Base-by-base conservation (phyloP, 371 early-diverging fungal genomes). In the Chytridium lagenaria region DNA sequence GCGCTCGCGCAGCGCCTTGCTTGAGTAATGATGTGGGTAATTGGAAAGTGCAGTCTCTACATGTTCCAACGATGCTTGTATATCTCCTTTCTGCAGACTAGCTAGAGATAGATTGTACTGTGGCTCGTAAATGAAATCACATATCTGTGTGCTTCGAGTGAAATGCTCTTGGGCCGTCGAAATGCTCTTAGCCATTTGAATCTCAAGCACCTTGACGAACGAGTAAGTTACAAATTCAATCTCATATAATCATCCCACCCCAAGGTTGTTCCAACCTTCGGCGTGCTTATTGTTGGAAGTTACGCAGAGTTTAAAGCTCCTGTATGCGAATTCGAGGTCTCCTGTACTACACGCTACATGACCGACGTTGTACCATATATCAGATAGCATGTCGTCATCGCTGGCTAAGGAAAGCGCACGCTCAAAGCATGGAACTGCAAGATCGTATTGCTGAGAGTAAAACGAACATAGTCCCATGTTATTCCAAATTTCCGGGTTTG, bases 181-280 rank as follows among this genome's bases (percentile, higher is more conserved):
- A 28, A 61, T 15, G 61, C 61, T 37, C 36, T 61, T 61, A 34
- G 36, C 61, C 61, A 61, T 61, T 34, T 61, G 61, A 7, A 61
- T 26, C 26, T 61, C 61, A 2, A 61, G 61, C 5, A 61, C 61
- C 61, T 61, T 7, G 26, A 10, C 26, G 30, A 10, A 16, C 10
- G 10, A 55, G 55, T 55, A 26, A 55, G 19, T 26, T 44, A 44
- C 7, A 44, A 19, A 44, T 12, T 12, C 7, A 44, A 44, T 12
- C 7, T 44, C 44, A 44, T 12, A 44, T n/a, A 12, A 57, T 57
- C 44, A 19, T 12, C 30, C 50, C 36, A 79, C 74, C 0, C 67
- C 79, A 28, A 79, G 66, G 49, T 79, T 79, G 55, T 79, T 79
- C 79, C 79, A 79, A 12, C 73, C 79, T 64, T 75, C 74, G 10